Conservation (phyloP, 2,329 filamentous ascomycete genomes). For the Venturia oleaginea region DNA sequence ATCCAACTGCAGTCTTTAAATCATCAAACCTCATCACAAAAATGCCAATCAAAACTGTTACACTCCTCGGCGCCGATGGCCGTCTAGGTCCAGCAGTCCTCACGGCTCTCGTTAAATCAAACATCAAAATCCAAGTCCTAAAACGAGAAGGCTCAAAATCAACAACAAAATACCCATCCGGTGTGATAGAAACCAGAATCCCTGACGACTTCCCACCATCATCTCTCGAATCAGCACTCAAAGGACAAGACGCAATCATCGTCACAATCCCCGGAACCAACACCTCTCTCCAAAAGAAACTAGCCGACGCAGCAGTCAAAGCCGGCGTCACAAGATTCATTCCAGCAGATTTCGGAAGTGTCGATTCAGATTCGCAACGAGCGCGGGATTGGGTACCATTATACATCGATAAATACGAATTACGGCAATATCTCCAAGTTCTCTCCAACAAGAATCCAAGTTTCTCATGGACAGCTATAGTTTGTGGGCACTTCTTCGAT, state of each 20-base stretch:
- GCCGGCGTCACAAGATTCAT: constrained; percentile 14
- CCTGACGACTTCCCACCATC: constrained; percentile 7
- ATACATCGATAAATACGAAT: constrained; percentile 8
- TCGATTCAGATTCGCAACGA: not conserved
- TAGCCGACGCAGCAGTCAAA: constrained; percentile 10
- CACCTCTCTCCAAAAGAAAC: constrained; percentile 4
- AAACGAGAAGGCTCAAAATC: constrained; percentile 28
- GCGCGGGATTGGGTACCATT: constrained; percentile 10
- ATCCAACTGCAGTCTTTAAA: not conserved
- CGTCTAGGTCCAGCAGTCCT: constrained; percentile 27
- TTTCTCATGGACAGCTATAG: constrained; percentile 9
- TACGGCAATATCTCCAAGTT: constrained; percentile 1
- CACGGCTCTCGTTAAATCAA: constrained; percentile 23
- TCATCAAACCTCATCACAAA: not conserved
- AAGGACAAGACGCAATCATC: constrained; percentile 15
- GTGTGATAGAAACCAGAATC: not conserved
- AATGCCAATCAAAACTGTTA: constrained; percentile 18
- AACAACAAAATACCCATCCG: constrained; percentile 19
- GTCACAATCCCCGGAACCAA: constrained; percentile 6
- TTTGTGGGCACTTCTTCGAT: constrained; percentile 14
- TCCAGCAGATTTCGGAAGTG: constrained; percentile 14
- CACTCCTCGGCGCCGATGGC: constrained; percentile 25
- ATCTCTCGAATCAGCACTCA: constrained; percentile 16
- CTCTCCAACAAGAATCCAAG: not conserved
- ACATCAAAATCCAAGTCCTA: constrained; percentile 26